A percentile compares a stretch with the other conserved stretches of the same genome.
These are phyloP conservation scores for Fusarium camptoceras DNA, from an alignment of 2,329 filamentous ascomycete genomes.

Conservation along the genomic window DNA sequence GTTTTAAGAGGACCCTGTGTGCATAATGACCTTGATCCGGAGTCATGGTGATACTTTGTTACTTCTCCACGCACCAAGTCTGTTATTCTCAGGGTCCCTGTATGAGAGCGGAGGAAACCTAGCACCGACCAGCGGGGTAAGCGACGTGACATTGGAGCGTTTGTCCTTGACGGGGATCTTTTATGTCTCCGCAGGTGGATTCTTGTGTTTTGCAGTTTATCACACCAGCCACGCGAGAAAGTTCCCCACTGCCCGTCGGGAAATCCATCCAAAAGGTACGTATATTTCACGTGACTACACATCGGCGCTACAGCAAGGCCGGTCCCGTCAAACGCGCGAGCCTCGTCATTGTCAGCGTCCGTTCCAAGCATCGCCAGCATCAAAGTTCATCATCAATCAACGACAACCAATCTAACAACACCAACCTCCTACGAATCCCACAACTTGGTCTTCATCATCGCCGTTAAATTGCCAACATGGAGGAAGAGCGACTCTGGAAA, in stretches of 20 bases:
- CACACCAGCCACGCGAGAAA: conserved; percentile 25
- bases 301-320: conserved; percentile 32
- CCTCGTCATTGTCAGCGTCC: conserved; percentile 48
- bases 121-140: conserved; percentile 41
- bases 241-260: conserved; percentile 3
- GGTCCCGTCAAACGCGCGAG: conserved; percentile 28
- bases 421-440: neutral
- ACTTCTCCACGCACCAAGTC: conserved; percentile 15
- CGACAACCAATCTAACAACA: conserved; percentile 4
- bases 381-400: conserved; percentile 24
- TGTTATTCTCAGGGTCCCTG: conserved; percentile 35
- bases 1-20: conserved; percentile 14
- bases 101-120: conserved; percentile 26
- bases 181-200: conserved; percentile 33
- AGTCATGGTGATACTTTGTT: conserved; percentile 23
- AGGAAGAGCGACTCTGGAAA: conserved; percentile 75
- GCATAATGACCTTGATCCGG: conserved; percentile 1
- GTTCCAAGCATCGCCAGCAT: conserved; percentile 30
- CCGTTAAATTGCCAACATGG: conserved; percentile 57
- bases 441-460: neutral
- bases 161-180: conserved; percentile 34
- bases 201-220: conserved; percentile 37
- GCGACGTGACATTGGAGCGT: conserved; percentile 24
- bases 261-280: neutral
- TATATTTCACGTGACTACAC: conserved; percentile 27